Evolutionary conservation across 1,139 yeast species (phyloP).

Genomic region (Saccharomyces pastorianus): DNA sequence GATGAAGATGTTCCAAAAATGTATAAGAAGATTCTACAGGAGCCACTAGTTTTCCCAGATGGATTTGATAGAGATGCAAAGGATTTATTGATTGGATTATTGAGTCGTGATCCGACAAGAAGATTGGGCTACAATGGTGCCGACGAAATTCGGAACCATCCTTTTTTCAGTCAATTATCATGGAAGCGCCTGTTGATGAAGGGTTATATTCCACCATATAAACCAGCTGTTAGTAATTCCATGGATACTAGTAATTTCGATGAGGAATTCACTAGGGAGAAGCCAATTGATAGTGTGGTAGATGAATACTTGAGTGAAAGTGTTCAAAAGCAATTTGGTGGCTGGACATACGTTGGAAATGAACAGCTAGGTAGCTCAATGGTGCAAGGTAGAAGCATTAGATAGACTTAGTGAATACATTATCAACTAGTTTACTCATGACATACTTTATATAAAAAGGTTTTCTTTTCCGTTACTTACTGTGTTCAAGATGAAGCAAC

Average conservation of each 20-base stretch:
- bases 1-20: slow-evolving; percentile 90
- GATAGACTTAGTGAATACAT: slow-evolving; percentile 7
- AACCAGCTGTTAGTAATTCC: slow-evolving; percentile 82
- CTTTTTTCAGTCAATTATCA: slow-evolving; percentile 83
- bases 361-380: slow-evolving; percentile 34
- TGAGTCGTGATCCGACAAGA: slow-evolving; percentile 77
- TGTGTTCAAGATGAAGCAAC: not conserved
- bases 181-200: slow-evolving; percentile 81
- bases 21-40: slow-evolving; percentile 88
- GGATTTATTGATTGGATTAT: slow-evolving; percentile 64
- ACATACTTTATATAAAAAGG: not conserved
- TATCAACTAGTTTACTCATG: not conserved
- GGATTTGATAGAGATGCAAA: slow-evolving; percentile 86
- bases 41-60: slow-evolving; percentile 81
- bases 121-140: slow-evolving; percentile 80
- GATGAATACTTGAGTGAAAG: slow-evolving; percentile 83
- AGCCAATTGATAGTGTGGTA: slow-evolving; percentile 92
- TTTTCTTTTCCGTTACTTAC: not conserved
- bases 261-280: slow-evolving; percentile 83
- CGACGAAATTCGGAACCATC: slow-evolving; percentile 72
- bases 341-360: slow-evolving; percentile 89
- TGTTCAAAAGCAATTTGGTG: slow-evolving; percentile 94
- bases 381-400: slow-evolving; percentile 27
- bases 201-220: slow-evolving; percentile 91
- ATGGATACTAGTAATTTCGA: slow-evolving; percentile 91